phyloP scores from a whole-genome alignment of 176 grass and related monocot genomes.

The Elaeis guineensis region DNA sequence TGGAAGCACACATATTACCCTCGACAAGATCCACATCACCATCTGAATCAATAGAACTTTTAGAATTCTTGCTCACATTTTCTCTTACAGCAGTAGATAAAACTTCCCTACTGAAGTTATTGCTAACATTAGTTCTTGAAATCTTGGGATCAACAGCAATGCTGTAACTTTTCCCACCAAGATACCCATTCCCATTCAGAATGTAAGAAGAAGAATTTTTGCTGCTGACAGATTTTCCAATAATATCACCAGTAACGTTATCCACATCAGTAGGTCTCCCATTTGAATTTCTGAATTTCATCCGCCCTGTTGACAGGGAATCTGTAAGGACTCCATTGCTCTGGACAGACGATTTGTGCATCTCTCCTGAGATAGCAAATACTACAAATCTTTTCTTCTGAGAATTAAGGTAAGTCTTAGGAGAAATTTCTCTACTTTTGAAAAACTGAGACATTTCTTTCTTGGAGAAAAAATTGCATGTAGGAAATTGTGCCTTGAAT shows the following conservation, averaged over 20 bases:
- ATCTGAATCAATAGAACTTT: constrained; percentile 18
- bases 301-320: constrained; percentile 29
- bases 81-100: constrained; percentile 29
- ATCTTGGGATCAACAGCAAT: constrained; percentile 35
- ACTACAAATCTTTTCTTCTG: constrained; percentile 29
- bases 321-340: constrained; percentile 20
- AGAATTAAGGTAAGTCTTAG: constrained; percentile 58
- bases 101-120: constrained; percentile 24
- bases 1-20: constrained; percentile 69
- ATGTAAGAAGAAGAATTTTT: constrained; percentile 36
- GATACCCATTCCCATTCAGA: constrained; percentile 1
- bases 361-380: constrained; percentile 29
- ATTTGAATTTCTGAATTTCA: constrained; percentile 35
- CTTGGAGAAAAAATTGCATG: constrained; percentile 73
- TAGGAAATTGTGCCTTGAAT: constrained; percentile 79
- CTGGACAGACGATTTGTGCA: constrained; percentile 20
- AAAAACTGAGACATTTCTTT: constrained; percentile 80
- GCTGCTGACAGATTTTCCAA: constrained; percentile 44
- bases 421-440: constrained; percentile 63
- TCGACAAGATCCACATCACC: constrained; percentile 36
- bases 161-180: constrained; percentile 7
- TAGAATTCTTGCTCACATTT: constrained; percentile 28
- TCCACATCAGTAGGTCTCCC: constrained; percentile 31
- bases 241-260: constrained; percentile 35
- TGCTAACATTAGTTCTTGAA: constrained; percentile 19